Percentiles rank a stretch among this genome's conserved stretches.
These are phyloP conservation scores for Selaginella tamariscina DNA, from an alignment of 75 land plant genomes.

Conservation along the genomic window DNA sequence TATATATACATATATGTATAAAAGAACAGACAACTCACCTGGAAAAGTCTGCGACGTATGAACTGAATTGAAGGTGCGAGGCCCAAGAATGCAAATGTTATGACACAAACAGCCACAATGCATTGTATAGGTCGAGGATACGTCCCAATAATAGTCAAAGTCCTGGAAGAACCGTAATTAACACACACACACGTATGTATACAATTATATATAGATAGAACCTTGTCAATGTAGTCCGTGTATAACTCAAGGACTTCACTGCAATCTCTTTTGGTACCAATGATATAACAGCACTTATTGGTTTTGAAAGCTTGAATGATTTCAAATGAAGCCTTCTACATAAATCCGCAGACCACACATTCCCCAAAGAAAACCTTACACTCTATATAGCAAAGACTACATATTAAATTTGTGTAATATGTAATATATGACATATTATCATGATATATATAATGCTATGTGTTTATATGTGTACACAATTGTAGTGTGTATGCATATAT, in stretches of 20 bases:
- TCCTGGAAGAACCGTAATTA: background rate
- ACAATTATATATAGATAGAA: background rate
- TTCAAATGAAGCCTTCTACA: too few relatives aligned
- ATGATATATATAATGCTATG: too few relatives aligned
- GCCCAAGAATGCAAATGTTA: constrained; percentile 66
- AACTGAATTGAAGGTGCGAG: constrained; percentile 49
- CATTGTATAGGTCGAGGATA: background rate
- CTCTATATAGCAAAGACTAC: too few relatives aligned
- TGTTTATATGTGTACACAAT: too few relatives aligned
- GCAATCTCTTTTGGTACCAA: background rate
- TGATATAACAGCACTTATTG: too few relatives aligned
- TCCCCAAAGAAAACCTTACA: too few relatives aligned
- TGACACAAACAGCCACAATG: constrained; percentile 36
- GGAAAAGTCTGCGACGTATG: constrained; percentile 31
- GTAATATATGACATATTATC: too few relatives aligned
- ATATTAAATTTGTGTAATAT: too few relatives aligned
- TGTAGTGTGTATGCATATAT: too few relatives aligned
- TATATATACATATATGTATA: constrained; percentile 4
- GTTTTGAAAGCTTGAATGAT: too few relatives aligned
- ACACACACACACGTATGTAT: background rate
- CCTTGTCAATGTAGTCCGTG: background rate
- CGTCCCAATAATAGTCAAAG: background rate
- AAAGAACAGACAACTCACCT: constrained; percentile 33
- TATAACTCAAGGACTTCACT: background rate
- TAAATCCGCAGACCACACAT: too few relatives aligned